phyloP scores from a whole-genome alignment of 306 rosid genomes.

The Castanospermum australe region DNA sequence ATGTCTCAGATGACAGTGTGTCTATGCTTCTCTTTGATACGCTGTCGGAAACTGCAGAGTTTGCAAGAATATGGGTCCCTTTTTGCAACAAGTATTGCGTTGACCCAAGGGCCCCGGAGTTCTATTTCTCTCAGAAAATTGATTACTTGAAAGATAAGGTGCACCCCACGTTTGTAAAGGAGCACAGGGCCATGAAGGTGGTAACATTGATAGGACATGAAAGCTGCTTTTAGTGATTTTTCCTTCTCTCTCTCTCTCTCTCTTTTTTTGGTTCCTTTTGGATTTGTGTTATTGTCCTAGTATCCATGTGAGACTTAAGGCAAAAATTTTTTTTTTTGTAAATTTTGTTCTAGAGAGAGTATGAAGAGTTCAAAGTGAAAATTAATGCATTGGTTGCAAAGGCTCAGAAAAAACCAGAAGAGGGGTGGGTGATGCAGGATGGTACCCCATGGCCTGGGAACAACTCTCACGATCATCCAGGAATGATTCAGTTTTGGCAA shows the following conservation, averaged over 20 bases:
- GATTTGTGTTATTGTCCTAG: background rate
- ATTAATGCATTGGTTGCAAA: conserved; percentile 84
- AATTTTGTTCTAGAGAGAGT: conserved; percentile 71
- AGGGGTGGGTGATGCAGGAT: conserved; percentile 97
- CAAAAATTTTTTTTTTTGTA: background rate
- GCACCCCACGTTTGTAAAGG: conserved; percentile 76
- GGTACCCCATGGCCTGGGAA: conserved; percentile 99
- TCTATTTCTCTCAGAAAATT: conserved; percentile 80
- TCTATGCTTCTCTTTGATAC: conserved; percentile 82
- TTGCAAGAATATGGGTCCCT: conserved; percentile 93
- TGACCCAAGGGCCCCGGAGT: conserved; percentile 93
- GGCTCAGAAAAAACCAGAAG: conserved; percentile 90
- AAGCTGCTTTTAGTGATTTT: background rate
- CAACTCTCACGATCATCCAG: conserved; percentile 88
- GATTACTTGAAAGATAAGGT: conserved; percentile 96
- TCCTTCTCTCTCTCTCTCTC: background rate
- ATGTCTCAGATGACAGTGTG: conserved; percentile 93
- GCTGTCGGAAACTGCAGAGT: conserved; percentile 77
- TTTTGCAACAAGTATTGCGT: conserved; percentile 73
- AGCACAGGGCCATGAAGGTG: conserved; percentile 95
- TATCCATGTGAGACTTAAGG: background rate
- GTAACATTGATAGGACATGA: background rate
- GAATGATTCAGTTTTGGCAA: conserved; percentile 85
- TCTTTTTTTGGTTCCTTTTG: background rate
- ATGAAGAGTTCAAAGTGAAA: conserved; percentile 92